phyloP scores from a whole-genome alignment of 2,329 filamentous ascomycete genomes.

The Venturia effusa region DNA sequence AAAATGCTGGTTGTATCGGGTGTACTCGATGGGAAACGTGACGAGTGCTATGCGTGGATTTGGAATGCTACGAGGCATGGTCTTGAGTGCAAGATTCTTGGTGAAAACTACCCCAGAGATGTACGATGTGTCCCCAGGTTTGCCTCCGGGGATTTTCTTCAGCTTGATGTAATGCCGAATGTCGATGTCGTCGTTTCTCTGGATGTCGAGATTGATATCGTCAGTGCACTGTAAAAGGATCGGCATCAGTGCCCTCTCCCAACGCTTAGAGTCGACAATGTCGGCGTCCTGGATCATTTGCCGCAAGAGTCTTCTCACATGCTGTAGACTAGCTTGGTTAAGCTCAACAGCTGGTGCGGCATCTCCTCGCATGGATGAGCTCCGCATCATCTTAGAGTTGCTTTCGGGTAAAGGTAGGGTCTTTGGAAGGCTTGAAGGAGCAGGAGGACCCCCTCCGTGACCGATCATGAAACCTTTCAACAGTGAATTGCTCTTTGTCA shows the following conservation, averaged over 20 bases:
- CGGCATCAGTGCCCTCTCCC: constrained; percentile 84
- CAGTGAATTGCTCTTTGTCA: constrained; percentile 42
- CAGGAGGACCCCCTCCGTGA: constrained; percentile 1
- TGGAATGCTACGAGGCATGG: constrained; percentile 78
- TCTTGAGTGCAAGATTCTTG: constrained; percentile 92
- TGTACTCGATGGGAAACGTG: constrained; percentile 92
- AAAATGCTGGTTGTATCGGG: constrained; percentile 84
- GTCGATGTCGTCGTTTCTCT: constrained; percentile 87
- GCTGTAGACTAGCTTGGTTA: constrained; percentile 75
- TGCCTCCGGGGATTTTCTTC: constrained; percentile 89
- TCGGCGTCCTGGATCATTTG: constrained; percentile 71
- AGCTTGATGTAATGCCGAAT: constrained; percentile 95
- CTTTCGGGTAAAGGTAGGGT: constrained; percentile 20
- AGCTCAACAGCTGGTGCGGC: constrained; percentile 70
- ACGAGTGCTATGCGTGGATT: constrained; percentile 85
- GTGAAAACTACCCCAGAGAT: constrained; percentile 95
- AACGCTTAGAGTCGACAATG: constrained; percentile 62
- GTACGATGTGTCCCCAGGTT: constrained; percentile 86
- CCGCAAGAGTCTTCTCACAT: constrained; percentile 73
- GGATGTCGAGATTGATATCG: constrained; percentile 87
- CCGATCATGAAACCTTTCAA: constrained; percentile 35
- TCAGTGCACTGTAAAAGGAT: constrained; percentile 86
- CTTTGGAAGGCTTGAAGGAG: constrained; percentile 29
- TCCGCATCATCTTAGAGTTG: constrained; percentile 40
- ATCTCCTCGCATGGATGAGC: constrained; percentile 68